Percentiles rank a stretch among this genome's conserved stretches.
These are phyloP conservation scores for Ogataea kodamae DNA, from an alignment of 805 yeast genomes.

Conservation along the genomic window DNA sequence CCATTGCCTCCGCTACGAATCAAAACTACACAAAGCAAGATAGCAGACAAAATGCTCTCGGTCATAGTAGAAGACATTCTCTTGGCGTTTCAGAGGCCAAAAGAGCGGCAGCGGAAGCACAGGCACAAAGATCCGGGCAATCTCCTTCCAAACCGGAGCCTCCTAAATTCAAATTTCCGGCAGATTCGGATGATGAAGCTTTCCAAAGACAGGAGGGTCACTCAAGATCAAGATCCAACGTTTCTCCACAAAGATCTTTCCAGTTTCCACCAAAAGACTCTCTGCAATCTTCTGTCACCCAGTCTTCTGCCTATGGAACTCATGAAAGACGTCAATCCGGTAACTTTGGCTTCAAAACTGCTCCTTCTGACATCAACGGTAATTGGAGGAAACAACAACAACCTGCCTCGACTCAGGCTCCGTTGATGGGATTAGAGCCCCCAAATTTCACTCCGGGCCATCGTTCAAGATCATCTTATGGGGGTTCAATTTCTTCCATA, in stretches of 20 bases:
- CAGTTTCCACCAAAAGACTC: constrained; percentile 61
- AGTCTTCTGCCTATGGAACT: constrained; percentile 48
- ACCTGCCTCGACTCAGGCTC: constrained; percentile 24
- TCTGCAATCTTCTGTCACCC: constrained; percentile 41
- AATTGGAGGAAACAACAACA: constrained; percentile 66
- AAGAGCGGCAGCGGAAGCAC: constrained; percentile 92
- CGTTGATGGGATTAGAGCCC: constrained; percentile 24
- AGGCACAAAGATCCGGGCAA: constrained; percentile 55
- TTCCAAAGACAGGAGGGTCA: constrained; percentile 16
- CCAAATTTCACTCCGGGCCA: constrained; percentile 70
- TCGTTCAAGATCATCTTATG: constrained; percentile 68
- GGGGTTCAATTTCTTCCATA: constrained; percentile 56
- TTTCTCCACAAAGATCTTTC: constrained; percentile 46
- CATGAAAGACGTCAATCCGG: constrained; percentile 43
- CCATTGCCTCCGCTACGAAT: constrained; percentile 25
- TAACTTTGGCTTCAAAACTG: constrained; percentile 37
- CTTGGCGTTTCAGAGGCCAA: constrained; percentile 89
- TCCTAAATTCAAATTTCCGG: constrained; percentile 56
- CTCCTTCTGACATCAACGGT: constrained; percentile 46
- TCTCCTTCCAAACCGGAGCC: constrained; percentile 34
- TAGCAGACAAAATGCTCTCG: constrained; percentile 40
- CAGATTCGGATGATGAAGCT: constrained; percentile 25
- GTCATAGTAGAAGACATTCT: constrained; percentile 90
- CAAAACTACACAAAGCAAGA: constrained; percentile 20
- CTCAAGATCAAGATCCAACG: constrained; percentile 33